Percentiles rank a stretch among this genome's conserved stretches.
phyloP scores from a whole-genome alignment of 2,329 filamentous ascomycete genomes.

The Chaetomium sp. region DNA sequence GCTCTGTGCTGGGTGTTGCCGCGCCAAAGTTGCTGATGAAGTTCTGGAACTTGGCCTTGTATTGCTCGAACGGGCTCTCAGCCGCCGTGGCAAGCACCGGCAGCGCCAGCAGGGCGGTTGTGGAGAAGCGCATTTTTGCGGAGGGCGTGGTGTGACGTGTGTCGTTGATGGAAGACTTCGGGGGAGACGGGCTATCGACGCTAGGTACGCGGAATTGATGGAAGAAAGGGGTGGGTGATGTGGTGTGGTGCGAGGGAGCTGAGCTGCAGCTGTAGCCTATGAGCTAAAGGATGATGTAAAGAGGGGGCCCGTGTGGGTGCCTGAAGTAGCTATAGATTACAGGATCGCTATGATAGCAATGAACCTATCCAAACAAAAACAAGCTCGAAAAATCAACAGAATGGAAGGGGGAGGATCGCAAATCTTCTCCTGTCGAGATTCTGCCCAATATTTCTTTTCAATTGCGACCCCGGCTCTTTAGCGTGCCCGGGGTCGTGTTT shows the following conservation, averaged over 20 bases:
- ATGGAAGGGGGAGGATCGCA: background rate
- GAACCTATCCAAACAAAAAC: too few species aligned
- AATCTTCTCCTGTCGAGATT: constrained; percentile 11
- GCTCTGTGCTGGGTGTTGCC: constrained; percentile 44
- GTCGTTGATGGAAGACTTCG: background rate
- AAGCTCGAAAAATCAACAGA: background rate
- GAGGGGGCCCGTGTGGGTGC: constrained; percentile 1
- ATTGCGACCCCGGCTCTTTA: constrained; percentile 11
- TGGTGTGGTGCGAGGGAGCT: too few species aligned
- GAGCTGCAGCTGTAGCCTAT: background rate
- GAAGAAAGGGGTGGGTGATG: background rate
- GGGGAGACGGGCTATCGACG: background rate
- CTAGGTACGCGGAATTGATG: background rate
- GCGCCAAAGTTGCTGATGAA: constrained; percentile 55
- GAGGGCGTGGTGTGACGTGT: too few species aligned
- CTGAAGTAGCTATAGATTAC: background rate
- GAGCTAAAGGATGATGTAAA: constrained; percentile 3
- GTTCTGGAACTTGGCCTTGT: constrained; percentile 57
- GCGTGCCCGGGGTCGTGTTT: background rate
- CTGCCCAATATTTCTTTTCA: constrained; percentile 11
- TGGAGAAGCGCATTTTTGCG: constrained; percentile 50
- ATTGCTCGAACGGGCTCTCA: constrained; percentile 47
- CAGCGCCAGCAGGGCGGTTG: constrained; percentile 45
- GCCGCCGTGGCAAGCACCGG: constrained; percentile 50
- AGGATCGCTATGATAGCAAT: too few species aligned